Percentiles rank a stretch among this genome's conserved stretches.
These are phyloP conservation scores for Neoascochyta sp. DNA, from an alignment of 2,329 filamentous ascomycete genomes.

Conservation along the genomic window DNA sequence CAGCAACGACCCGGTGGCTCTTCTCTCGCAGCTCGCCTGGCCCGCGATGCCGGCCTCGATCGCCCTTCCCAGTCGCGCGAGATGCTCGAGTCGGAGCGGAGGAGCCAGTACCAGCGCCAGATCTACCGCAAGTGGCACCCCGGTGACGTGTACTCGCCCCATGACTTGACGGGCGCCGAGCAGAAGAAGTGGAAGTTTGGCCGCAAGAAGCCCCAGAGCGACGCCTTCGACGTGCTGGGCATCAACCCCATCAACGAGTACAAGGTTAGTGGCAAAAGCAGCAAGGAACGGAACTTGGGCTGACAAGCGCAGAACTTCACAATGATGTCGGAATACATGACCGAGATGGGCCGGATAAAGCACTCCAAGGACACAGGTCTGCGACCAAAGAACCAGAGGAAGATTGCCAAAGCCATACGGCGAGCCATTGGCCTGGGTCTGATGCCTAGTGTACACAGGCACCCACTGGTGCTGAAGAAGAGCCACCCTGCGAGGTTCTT, in stretches of 20 bases:
- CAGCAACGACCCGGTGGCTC: conserved; percentile 1
- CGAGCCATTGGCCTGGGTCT: conserved; percentile 84
- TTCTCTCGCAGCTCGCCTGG: conserved; percentile 14
- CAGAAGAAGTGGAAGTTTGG: conserved; percentile 72
- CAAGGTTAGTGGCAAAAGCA: conserved; percentile 57
- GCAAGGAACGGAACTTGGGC: not conserved
- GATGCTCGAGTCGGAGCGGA: conserved; percentile 27
- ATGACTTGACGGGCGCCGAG: conserved; percentile 76
- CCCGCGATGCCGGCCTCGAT: conserved; percentile 18
- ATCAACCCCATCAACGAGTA: conserved; percentile 82
- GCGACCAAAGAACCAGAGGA: conserved; percentile 84
- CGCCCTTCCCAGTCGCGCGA: conserved; percentile 18
- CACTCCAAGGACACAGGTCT: conserved; percentile 72
- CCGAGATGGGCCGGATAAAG: conserved; percentile 78
- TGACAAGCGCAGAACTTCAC: conserved; percentile 70
- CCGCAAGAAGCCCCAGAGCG: conserved; percentile 50
- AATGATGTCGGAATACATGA: conserved; percentile 85
- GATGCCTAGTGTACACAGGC: conserved; percentile 84
- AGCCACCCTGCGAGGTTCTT: conserved; percentile 20
- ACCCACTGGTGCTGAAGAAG: conserved; percentile 55
- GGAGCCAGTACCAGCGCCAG: conserved; percentile 56
- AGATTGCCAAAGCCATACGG: conserved; percentile 87
- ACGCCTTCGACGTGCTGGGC: conserved; percentile 76
- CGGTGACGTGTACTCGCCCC: conserved; percentile 87
- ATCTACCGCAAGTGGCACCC: conserved; percentile 66